Conservation (phyloP, 805 yeast species). For the Yarrowia bubula region DNA sequence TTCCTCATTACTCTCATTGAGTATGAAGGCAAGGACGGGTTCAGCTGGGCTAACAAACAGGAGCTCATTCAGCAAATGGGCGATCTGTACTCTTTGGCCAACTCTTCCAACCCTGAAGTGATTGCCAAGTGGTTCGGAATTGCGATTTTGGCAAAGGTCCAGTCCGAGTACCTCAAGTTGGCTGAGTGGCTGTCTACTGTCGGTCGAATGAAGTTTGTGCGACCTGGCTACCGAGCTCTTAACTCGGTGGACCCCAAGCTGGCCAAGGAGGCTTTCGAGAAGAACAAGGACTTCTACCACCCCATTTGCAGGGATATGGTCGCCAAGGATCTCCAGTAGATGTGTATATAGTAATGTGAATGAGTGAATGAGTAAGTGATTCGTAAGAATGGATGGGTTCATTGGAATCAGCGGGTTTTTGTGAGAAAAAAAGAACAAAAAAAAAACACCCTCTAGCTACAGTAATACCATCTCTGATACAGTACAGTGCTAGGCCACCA, state of each 20-base stretch:
- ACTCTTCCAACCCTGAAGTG: constrained; percentile 75
- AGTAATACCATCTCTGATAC: no score
- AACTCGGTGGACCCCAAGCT: constrained; percentile 60
- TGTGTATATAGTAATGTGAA: constrained; percentile 1
- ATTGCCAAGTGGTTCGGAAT: constrained; percentile 73
- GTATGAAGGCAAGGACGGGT: constrained; percentile 19
- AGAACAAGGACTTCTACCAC: constrained; percentile 63
- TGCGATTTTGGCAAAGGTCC: constrained; percentile 55
- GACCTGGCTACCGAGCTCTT: constrained; percentile 76
- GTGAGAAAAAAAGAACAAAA: no score
- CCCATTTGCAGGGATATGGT: constrained; percentile 83
- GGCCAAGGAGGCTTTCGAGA: constrained; percentile 64
- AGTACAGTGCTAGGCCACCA: no score
- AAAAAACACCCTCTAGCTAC: no score
- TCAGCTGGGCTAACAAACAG: constrained; percentile 17
- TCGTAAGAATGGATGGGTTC: no score
- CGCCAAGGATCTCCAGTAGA: constrained; percentile 66
- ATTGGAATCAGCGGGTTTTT: no score
- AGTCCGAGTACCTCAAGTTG: constrained; percentile 48
- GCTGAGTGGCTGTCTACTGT: constrained; percentile 88
- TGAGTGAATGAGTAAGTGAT: no score
- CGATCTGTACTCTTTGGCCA: constrained; percentile 45
- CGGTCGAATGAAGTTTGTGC: constrained; percentile 91
- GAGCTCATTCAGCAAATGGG: constrained; percentile 42
- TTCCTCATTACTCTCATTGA: constrained; percentile 45